phyloP scores from a whole-genome alignment of 352 stramenopile genomes.

The Globisporangium paroecandrum region DNA sequence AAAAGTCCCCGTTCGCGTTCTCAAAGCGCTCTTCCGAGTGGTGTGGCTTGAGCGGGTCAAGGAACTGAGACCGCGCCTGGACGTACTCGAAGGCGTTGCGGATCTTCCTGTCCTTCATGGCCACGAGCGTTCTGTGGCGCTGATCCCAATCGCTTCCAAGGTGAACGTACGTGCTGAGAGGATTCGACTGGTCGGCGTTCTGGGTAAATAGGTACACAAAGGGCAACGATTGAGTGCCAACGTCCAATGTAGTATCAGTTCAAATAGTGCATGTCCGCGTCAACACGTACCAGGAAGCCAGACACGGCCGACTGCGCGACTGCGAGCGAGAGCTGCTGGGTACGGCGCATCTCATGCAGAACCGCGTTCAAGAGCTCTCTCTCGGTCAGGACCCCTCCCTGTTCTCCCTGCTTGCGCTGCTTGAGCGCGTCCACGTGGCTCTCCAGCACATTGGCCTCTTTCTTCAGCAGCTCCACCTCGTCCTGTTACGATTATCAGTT shows the following conservation, averaged over 20 bases:
- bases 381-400: background rate
- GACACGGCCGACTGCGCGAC: background rate
- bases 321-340: background rate
- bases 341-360: background rate
- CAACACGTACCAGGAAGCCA: too few species aligned
- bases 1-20: too few species aligned
- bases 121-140: too few species aligned
- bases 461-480: background rate
- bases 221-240: background rate
- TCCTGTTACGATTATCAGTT: background rate
- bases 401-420: background rate
- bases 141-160: too few species aligned
- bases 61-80: too few species aligned
- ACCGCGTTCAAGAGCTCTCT: background rate
- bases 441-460: background rate
- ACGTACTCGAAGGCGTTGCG: too few species aligned
- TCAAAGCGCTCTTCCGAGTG: too few species aligned
- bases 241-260: background rate
- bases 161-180: too few species aligned
- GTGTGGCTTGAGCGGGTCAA: too few species aligned
- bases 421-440: background rate
- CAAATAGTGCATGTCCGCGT: background rate
- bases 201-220: too few species aligned
- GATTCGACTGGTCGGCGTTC: too few species aligned
- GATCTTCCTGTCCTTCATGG: too few species aligned